Evolutionary conservation across 345 rosid species (phyloP), one percentile per base, ranked within the genome.

Genomic region (Zanthoxylum bungeanum): DNA sequence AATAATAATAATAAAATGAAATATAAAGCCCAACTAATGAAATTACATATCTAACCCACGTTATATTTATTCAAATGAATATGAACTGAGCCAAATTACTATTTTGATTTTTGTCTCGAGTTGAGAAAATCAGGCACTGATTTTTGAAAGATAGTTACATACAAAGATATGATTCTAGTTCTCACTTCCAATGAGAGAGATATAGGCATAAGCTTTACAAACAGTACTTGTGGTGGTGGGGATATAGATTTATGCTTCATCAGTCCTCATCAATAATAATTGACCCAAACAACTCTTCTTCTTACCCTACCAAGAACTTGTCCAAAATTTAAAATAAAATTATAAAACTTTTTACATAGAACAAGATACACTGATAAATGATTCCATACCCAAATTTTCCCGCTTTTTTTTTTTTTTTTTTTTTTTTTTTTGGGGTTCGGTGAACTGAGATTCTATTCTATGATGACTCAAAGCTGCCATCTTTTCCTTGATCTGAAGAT

Each of bases 141-240:
- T 14, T 27, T 11, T 11, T 24, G n/a, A n/a, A n/a, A 55, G 60
- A 1, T 58, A 64, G 19, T 60, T 69, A 25, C 27, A 59, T 36
- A 61, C 73, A 64, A 63, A 68, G 68, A 64, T 53, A 72, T 73
- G 66, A 73, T 75, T 69, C 68, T 71, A 69, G 56, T 68, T 80
- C 62, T 71, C 82, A 72, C 67, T 71, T 53, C 72, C 72, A 51
- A 31, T 19, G 28, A 78, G 73, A 73, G n/a, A 60, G 25, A 21
- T 50, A 22, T 5, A 28, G 27, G n/a, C n/a, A n/a, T n/a, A 49
- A 75, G 73, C 73, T 74, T 74, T 74, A 65, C 59, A 58, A n/a
- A 33, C 1, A 47, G 46, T 55, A 22, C 19, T 39, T 9, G 40
- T 25, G 40, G 67, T 37, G 40, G n/a, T n/a, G n/a, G n/a, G n/a